Base-by-base conservation (phyloP, 2,329 filamentous ascomycete species). In the Xenoacremonium recifei region DNA sequence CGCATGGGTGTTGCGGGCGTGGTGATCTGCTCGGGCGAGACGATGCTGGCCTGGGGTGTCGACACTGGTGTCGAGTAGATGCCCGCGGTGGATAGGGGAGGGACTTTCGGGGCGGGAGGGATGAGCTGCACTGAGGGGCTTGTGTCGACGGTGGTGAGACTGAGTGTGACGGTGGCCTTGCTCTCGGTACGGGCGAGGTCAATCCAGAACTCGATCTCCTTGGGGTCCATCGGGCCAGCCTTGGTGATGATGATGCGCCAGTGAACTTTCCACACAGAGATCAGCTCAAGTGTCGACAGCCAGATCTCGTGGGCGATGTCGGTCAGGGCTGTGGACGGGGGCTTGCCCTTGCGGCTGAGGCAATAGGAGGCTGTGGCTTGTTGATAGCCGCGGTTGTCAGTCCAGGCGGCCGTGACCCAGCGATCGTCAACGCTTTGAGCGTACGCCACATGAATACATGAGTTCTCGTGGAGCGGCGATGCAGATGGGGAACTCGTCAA, bases 321-420 rank as follows among this genome's bases (percentile, higher is more conserved):
- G 12, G 70, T 70, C 47, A 89, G 79, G 2, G 69, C 58, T 12
- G 71, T 75, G 6, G 76, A 69, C 3, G 76, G 58, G 2, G 70
- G 61, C 40, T 75, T 70, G 52, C 76, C 71, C 64, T 80, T 75
- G 47, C 83, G 71, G 13, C 80, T 72, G 33, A 92, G 68, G 54
- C 85, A 88, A 62, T 90, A 92, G 0, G 86, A 85, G 1, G 82
- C 78, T 13, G 78, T 87, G 51, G 83, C 80, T 60, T 91, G 86
- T 47, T 86, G 80, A 45, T 79, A 80, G 2, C 89, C 89, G 19
- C 79, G 78, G 51, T 82, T 88, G 58, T 95, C 87, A 2, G 84
- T 88, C 89, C 89, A 95, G 1, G 85, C 85, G 5, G 82, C 85
- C 11, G 84, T 85, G 27, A 93, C 69, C 89, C 89, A 95, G 7